These are phyloP conservation scores for Sambucus nigra DNA, from an alignment of 129 eudicot genomes.

Conservation along the genomic window DNA sequence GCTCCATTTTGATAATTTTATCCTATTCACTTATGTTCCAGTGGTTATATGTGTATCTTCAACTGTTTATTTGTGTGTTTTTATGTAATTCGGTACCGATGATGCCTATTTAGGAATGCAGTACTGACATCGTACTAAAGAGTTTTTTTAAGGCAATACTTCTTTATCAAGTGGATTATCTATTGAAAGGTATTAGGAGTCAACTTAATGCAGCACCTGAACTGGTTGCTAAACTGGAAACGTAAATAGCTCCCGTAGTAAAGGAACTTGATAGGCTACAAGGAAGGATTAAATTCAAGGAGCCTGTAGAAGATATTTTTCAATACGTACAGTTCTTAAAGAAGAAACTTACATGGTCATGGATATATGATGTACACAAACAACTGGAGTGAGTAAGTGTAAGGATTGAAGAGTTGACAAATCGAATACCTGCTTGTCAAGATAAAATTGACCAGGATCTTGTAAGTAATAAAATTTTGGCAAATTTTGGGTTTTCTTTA, in stretches of 20 bases:
- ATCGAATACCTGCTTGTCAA: conserved; percentile 55
- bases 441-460: conserved; percentile 39
- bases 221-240: conserved; percentile 52
- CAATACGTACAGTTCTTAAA: conserved; percentile 48
- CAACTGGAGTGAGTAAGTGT: conserved; percentile 31
- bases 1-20: too few species aligned
- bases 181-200: conserved; percentile 46
- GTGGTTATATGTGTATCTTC: too few species aligned
- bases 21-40: too few species aligned
- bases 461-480: conserved; percentile 39
- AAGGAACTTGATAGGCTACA: conserved; percentile 75
- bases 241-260: conserved; percentile 52
- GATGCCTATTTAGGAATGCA: too few species aligned
- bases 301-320: conserved; percentile 71
- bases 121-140: conserved; percentile 11
- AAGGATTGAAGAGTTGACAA: conserved; percentile 48
- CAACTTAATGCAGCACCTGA: conserved; percentile 53
- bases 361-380: conserved; percentile 62
- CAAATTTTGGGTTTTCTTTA: neutral
- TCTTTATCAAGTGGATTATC: conserved; percentile 76
- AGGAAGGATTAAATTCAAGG: conserved; percentile 74
- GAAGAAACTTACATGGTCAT: conserved; percentile 84
- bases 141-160: conserved; percentile 98
- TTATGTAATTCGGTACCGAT: neutral
- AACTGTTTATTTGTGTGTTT: neutral